A percentile compares a stretch with the other conserved stretches of the same genome.
These are phyloP conservation scores for Carex littledalei DNA, from an alignment of 176 grass and related monocot genomes.

Conservation along the genomic window DNA sequence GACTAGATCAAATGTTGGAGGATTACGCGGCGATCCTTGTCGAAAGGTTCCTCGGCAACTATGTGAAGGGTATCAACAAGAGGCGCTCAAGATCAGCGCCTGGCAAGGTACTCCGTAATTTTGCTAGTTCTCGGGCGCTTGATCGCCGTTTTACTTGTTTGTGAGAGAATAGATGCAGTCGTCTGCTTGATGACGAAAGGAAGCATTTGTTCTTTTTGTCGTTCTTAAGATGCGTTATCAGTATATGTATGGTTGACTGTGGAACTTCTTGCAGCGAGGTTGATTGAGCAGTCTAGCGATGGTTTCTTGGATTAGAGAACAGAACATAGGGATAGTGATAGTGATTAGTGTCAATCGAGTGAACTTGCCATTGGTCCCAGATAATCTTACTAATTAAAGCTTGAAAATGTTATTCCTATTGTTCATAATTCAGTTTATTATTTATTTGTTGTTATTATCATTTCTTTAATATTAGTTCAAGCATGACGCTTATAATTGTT, in stretches of 20 bases:
- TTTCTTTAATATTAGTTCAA: not conserved
- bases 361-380: not conserved
- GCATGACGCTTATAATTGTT: not conserved
- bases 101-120: constrained; percentile 57
- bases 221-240: not conserved
- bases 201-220: not conserved
- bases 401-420: not conserved
- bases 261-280: not conserved
- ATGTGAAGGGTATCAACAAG: constrained; percentile 87
- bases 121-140: not conserved
- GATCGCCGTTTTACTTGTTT: not conserved
- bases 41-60: constrained; percentile 97
- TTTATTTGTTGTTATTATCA: not conserved
- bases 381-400: not conserved
- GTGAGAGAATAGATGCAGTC: not conserved
- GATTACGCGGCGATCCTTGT: constrained; percentile 86
- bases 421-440: not conserved
- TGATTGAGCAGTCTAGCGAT: not conserved
- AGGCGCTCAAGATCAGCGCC: constrained; percentile 95
- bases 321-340: too few species aligned
- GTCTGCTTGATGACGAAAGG: constrained; percentile 3
- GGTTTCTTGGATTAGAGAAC: not conserved
- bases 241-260: not conserved
- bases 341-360: not conserved
- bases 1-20: constrained; percentile 70